Evolutionary conservation across 805 yeast species (phyloP), one percentile per base, ranked within the genome.

Genomic region (Candida maris): DNA sequence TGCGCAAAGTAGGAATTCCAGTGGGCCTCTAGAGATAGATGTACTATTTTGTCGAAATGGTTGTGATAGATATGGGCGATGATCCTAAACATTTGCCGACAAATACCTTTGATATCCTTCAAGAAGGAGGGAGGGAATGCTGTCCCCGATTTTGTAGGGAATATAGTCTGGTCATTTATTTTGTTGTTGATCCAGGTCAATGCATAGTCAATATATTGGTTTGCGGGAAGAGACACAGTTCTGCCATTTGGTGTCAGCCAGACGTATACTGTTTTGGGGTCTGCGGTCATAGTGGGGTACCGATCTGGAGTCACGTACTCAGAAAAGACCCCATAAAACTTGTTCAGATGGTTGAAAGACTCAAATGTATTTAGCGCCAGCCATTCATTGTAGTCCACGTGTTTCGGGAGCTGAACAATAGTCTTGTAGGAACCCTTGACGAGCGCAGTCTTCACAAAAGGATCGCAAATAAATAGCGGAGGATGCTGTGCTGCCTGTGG

Each of bases 1-100:
- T 93, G 98, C 12, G 96, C 93, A 63, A 94, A 93, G 51, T 89
- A 85, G 3, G 97, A 89, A 61, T 93, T 93, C 95, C 96, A 93
- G 59, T 93, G 97, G 1, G 97, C 96, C 58, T 93, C 98, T 41
- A 93, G 62, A 2, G 95, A 81, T 41, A 93, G 64, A 59, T 93
- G 97, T n/a, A 91, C 79, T 17, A 91, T 75, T 56, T 83, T 87
- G 48, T 91, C 98, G 61, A 88, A 93, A 59, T 93, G 98, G 59
- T 88, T 87, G 63, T 87, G 85, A 59, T 89, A 93, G 25, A 93
- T 79, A 56, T 89, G 96, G 4, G 98, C 98, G 64, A 91, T 89
- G 12, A 93, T 85, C 48, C 97, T 74, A 56, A 93, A 88, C 87
- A 93, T 84, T 57, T 93, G 97, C 45, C 88, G 71, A 56, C 81